Evolutionary conservation across 352 stramenopile genomes (phyloP).

Genomic region (Globisporangium nodosum): DNA sequence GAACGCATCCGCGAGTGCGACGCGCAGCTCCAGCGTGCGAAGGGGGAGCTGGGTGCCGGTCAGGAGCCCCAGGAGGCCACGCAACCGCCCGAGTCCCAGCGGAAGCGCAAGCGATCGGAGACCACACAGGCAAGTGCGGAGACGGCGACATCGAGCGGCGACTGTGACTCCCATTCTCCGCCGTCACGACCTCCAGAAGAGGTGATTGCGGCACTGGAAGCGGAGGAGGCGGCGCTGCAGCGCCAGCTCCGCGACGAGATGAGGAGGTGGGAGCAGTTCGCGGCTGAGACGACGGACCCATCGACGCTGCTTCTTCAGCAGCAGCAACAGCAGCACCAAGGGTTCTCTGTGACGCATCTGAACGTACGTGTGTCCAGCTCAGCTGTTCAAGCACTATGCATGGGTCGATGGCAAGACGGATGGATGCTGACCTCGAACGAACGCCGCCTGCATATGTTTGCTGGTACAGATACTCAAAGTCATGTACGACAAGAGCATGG

Average conservation of each 20-base stretch:
- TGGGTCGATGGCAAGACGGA: neutral
- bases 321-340: constrained; percentile 8
- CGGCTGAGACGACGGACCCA: constrained; percentile 7
- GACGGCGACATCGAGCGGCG: neutral
- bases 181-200: neutral
- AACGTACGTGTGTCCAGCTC: constrained; percentile 9
- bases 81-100: neutral
- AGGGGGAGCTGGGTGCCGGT: neutral
- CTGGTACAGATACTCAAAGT: constrained; percentile 18
- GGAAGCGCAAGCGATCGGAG: neutral
- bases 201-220: neutral
- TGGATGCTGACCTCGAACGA: neutral
- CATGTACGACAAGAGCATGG: constrained; percentile 20
- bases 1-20: constrained; percentile 2
- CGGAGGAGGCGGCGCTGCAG: neutral
- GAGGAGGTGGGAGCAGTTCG: constrained; percentile 16
- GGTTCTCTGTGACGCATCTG: constrained; percentile 26
- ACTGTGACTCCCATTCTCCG: neutral
- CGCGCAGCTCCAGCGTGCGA: neutral
- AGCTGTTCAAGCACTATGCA: neutral
- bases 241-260: constrained; percentile 3
- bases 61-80: neutral
- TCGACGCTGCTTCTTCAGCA: neutral
- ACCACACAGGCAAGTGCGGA: neutral
- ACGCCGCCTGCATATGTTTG: neutral